phyloP scores from a whole-genome alignment of 306 rosid species.

The Pachyrhizus erosus region DNA sequence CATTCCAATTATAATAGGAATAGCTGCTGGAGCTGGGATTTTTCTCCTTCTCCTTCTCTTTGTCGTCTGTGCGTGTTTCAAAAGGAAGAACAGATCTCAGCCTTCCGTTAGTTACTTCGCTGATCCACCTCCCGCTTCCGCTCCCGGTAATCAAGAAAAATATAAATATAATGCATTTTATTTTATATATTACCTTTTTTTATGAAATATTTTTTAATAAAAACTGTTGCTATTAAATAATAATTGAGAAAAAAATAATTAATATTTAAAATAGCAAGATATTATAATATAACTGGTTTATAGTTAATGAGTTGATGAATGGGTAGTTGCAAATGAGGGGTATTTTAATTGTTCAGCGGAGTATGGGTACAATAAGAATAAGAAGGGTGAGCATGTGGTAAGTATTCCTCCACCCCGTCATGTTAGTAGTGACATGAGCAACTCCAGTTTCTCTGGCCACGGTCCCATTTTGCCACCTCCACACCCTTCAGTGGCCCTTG shows the following conservation, averaged over 20 bases:
- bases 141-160: too few species aligned
- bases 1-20: slow-evolving; percentile 53
- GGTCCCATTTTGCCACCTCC: slow-evolving; percentile 76
- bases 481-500: slow-evolving; percentile 72
- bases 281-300: too few species aligned
- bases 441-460: slow-evolving; percentile 60
- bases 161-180: too few species aligned
- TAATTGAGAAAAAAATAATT: too few species aligned
- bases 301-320: too few species aligned
- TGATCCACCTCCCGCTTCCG: too few species aligned
- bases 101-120: slow-evolving; percentile 38
- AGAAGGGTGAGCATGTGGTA: slow-evolving; percentile 35
- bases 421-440: slow-evolving; percentile 56
- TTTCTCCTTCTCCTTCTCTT: slow-evolving; percentile 49
- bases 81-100: slow-evolving; percentile 54
- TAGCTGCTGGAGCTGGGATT: slow-evolving; percentile 59
- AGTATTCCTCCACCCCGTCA: slow-evolving; percentile 48
- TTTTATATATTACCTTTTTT: too few species aligned
- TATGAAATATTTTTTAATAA: too few species aligned
- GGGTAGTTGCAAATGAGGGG: slow-evolving; percentile 32
- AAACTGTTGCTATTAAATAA: too few species aligned
- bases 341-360: slow-evolving; percentile 5
- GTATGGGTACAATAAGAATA: slow-evolving; percentile 8
- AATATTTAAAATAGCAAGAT: too few species aligned
- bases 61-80: slow-evolving; percentile 37